Evolutionary conservation across 2,329 filamentous ascomycete genomes (phyloP).

Genomic region (Ilyonectria sp.): DNA sequence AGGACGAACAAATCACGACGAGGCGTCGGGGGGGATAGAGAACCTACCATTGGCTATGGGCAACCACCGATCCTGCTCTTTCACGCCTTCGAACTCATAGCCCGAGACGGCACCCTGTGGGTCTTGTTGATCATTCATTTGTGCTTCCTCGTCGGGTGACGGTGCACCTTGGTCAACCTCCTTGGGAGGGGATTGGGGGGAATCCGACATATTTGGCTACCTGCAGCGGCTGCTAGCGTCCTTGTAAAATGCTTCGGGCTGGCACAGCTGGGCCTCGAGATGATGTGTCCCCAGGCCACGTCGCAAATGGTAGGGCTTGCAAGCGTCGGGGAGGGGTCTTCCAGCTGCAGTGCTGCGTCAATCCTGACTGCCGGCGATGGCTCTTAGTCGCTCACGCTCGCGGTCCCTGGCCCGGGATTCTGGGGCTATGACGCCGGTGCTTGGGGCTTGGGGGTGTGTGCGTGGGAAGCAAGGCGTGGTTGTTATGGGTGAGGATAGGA

Average conservation of each 20-base stretch:
- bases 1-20: slow-evolving; percentile 61
- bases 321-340: slow-evolving; percentile 60
- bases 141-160: slow-evolving; percentile 93
- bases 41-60: slow-evolving; percentile 99
- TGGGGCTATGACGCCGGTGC: slow-evolving; percentile 62
- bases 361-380: slow-evolving; percentile 57
- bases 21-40: slow-evolving; percentile 34
- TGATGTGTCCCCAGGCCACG: slow-evolving; percentile 76
- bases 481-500: slow-evolving; percentile 34
- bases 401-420: slow-evolving; percentile 54
- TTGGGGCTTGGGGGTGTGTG: slow-evolving; percentile 47
- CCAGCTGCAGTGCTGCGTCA: slow-evolving; percentile 71
- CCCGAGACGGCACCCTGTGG: slow-evolving; percentile 79
- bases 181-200: slow-evolving; percentile 89
- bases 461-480: slow-evolving; percentile 42
- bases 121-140: slow-evolving; percentile 91
- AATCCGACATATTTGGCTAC: slow-evolving; percentile 92
- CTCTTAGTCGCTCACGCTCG: slow-evolving; percentile 50
- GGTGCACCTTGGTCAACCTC: slow-evolving; percentile 94
- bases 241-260: slow-evolving; percentile 71
- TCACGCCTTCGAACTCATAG: slow-evolving; percentile 94
- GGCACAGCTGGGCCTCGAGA: slow-evolving; percentile 68
- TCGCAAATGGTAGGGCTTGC: slow-evolving; percentile 71
- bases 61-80: slow-evolving; percentile 99
- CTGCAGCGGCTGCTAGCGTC: slow-evolving; percentile 76